These are phyloP conservation scores for Limnanthes douglasii DNA, from an alignment of 345 rosid genomes.

Conservation along the genomic window DNA sequence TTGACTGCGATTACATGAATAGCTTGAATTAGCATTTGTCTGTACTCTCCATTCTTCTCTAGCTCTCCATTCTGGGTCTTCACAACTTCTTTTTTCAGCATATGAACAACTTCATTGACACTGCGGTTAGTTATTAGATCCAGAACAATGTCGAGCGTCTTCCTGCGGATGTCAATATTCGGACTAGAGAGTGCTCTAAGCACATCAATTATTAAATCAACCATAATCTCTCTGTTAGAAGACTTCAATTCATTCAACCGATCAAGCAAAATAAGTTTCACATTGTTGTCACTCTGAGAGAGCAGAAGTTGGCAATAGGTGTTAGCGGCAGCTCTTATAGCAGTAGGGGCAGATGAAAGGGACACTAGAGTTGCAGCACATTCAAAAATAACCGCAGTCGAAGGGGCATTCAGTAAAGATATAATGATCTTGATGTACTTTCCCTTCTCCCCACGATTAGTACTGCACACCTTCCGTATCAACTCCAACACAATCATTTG, in stretches of 20 bases:
- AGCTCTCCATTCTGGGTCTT: conserved; percentile 85
- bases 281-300: conserved; percentile 86
- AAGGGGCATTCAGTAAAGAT: conserved; percentile 56
- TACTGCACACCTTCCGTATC: conserved; percentile 60
- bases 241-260: conserved; percentile 61
- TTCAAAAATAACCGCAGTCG: conserved; percentile 59
- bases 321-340: conserved; percentile 71
- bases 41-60: conserved; percentile 83
- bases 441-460: conserved; percentile 50
- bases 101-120: conserved; percentile 63
- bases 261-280: conserved; percentile 81
- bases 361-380: conserved; percentile 79
- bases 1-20: conserved; percentile 80
- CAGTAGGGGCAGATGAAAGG: conserved; percentile 82
- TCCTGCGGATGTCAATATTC: conserved; percentile 69
- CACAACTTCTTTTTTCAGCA: conserved; percentile 80
- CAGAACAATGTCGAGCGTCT: conserved; percentile 74
- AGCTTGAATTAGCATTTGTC: conserved; percentile 92
- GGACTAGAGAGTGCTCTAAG: conserved; percentile 91
- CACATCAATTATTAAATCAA: conserved; percentile 78
- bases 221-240: conserved; percentile 67
- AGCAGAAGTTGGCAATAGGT: conserved; percentile 75
- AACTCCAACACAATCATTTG: conserved; percentile 72
- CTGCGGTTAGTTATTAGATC: conserved; percentile 69
- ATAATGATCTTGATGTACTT: conserved; percentile 62